Evolutionary conservation across 1,139 yeast genomes (phyloP).

Genomic region (Diutina rugosa): DNA sequence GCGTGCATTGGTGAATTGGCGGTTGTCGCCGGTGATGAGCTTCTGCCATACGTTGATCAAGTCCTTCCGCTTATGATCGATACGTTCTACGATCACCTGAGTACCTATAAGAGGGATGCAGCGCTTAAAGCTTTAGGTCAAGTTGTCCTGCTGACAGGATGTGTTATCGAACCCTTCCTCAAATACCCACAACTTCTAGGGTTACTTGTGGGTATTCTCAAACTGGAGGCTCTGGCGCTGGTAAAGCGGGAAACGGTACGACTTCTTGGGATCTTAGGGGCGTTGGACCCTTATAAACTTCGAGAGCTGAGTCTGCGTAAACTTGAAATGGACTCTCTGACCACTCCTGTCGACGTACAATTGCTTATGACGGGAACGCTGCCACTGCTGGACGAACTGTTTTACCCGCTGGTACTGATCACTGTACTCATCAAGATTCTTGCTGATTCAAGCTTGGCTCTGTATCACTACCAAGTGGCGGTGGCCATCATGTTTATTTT

Average conservation of each 20-base stretch:
- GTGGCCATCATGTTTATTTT: constrained; percentile 88
- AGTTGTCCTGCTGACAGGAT: constrained; percentile 81
- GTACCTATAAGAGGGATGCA: constrained; percentile 76
- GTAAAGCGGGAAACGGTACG: constrained; percentile 82
- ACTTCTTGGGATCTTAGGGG: constrained; percentile 85
- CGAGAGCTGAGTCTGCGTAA: constrained; percentile 53
- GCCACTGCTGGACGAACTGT: constrained; percentile 76
- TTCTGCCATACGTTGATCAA: constrained; percentile 56
- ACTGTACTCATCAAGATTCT: constrained; percentile 71
- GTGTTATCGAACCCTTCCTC: constrained; percentile 84
- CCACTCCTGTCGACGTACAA: constrained; percentile 84
- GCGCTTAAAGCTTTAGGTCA: constrained; percentile 84
- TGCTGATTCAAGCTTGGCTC: constrained; percentile 70
- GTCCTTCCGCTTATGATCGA: constrained; percentile 82
- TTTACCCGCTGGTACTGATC: constrained; percentile 91
- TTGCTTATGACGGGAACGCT: constrained; percentile 88
- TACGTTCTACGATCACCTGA: constrained; percentile 85
- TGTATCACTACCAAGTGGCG: constrained; percentile 82
- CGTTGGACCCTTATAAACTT: constrained; percentile 90
- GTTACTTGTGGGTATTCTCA: constrained; percentile 66
- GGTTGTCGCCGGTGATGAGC: constrained; percentile 78
- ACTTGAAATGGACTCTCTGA: constrained; percentile 62
- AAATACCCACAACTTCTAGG: constrained; percentile 87
- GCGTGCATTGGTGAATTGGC: constrained; percentile 86
- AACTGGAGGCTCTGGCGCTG: constrained; percentile 61